Conservation (phyloP, 148 eudicot species). For the Chenopodium album region DNA sequence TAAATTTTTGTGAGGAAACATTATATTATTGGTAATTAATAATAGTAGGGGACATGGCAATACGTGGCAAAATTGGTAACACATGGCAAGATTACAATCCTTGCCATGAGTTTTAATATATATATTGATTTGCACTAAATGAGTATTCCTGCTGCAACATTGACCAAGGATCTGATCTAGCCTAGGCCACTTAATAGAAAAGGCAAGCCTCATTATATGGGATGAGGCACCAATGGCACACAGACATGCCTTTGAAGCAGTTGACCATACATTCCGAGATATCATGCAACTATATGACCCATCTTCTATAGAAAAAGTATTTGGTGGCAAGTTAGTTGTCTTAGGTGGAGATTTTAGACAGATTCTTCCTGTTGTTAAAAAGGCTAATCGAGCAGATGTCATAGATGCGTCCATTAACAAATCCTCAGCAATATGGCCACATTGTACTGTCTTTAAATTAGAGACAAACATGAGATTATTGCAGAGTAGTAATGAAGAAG, state of each 20-base stretch:
- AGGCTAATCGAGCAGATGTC: background rate
- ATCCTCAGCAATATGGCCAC: background rate
- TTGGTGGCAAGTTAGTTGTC: background rate
- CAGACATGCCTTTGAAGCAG: background rate
- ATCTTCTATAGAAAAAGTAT: background rate
- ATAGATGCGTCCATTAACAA: background rate
- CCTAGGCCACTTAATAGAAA: background rate
- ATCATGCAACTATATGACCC: background rate
- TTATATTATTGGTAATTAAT: no score
- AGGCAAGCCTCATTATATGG: background rate
- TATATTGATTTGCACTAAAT: background rate
- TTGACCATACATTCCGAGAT: background rate
- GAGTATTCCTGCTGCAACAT: background rate
- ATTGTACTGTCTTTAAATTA: background rate
- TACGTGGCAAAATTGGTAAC: no score
- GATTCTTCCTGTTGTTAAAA: background rate
- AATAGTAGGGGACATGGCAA: no score
- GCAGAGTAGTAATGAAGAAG: background rate
- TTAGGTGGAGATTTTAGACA: constrained; percentile 13
- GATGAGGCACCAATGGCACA: background rate
- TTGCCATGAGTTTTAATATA: no score
- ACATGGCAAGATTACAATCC: no score
- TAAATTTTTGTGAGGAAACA: no score
- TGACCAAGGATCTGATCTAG: background rate
- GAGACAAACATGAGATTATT: background rate